Percentiles rank a stretch among this genome's conserved stretches.
Evolutionary conservation across 768 basidiomycete genomes (phyloP).

Genomic region (Terana coerulea): DNA sequence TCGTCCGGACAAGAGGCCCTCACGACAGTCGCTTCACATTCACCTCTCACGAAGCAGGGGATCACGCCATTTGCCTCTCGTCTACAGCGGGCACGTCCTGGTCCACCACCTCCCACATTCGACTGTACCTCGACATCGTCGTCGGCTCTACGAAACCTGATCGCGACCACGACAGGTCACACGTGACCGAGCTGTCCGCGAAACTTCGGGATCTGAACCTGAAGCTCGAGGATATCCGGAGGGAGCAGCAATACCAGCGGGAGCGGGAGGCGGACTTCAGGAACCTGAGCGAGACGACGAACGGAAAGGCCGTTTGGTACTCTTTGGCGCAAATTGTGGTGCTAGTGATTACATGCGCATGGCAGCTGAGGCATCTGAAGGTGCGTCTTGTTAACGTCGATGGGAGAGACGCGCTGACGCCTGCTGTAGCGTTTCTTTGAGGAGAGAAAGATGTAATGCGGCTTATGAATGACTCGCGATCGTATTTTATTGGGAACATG

Average conservation of each 20-base stretch:
- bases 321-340: constrained; percentile 84
- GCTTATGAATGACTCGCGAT: constrained; percentile 13
- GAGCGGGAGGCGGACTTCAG: constrained; percentile 92
- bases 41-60: constrained; percentile 94
- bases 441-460: constrained; percentile 73
- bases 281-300: constrained; percentile 84
- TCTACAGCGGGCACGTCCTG: constrained; percentile 85
- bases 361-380: constrained; percentile 92
- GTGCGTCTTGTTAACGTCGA: constrained; percentile 38
- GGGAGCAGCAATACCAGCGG: constrained; percentile 97
- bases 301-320: constrained; percentile 94
- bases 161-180: constrained; percentile 80
- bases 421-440: constrained; percentile 72
- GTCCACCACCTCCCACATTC: constrained; percentile 82
- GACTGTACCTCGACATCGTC: constrained; percentile 90
- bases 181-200: constrained; percentile 74
- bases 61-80: constrained; percentile 95
- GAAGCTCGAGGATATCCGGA: constrained; percentile 87
- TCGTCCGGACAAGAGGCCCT: constrained; percentile 89
- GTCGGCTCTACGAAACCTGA: constrained; percentile 88
- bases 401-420: not conserved
- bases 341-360: constrained; percentile 78
- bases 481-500: too few species aligned
- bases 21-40: constrained; percentile 93
- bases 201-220: constrained; percentile 92